Evolutionary conservation across 345 rosid species (phyloP).

Genomic region (Aquilaria sinensis): DNA sequence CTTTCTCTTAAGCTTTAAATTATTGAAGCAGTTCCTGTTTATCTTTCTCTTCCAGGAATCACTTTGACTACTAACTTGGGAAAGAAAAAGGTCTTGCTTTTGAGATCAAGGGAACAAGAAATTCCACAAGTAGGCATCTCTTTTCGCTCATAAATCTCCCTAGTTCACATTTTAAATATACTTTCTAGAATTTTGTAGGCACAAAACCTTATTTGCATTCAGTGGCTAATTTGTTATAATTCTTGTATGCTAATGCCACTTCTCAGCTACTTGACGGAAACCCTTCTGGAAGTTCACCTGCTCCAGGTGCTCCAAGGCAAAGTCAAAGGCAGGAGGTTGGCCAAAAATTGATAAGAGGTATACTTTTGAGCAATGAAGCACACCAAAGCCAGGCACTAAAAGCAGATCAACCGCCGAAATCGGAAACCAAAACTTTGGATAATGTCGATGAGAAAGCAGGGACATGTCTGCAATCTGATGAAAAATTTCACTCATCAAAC

Average conservation of each 20-base stretch:
- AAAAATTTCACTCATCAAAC: conserved; percentile 12
- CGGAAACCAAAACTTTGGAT: conserved; percentile 25
- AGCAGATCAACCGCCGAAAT: conserved; percentile 31
- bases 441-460: conserved; percentile 30
- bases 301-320: conserved; percentile 27
- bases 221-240: conserved; percentile 13
- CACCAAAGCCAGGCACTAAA: conserved; percentile 23
- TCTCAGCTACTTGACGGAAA: conserved; percentile 26
- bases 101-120: conserved; percentile 41
- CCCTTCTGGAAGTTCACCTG: conserved; percentile 21
- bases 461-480: conserved; percentile 23
- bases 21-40: conserved; percentile 26
- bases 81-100: conserved; percentile 47
- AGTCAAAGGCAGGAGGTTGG: conserved; percentile 36
- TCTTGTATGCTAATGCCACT: conserved; percentile 27
- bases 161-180: neutral
- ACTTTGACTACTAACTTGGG: conserved; percentile 47
- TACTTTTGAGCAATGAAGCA: conserved; percentile 37
- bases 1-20: conserved; percentile 2
- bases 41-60: conserved; percentile 40
- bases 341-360: conserved; percentile 45
- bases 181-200: neutral
- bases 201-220: conserved; percentile 1
- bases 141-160: conserved; percentile 6
- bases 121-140: conserved; percentile 36